Conservation (phyloP, 768 basidiomycete species). For the Podaxis carcinomalis region DNA sequence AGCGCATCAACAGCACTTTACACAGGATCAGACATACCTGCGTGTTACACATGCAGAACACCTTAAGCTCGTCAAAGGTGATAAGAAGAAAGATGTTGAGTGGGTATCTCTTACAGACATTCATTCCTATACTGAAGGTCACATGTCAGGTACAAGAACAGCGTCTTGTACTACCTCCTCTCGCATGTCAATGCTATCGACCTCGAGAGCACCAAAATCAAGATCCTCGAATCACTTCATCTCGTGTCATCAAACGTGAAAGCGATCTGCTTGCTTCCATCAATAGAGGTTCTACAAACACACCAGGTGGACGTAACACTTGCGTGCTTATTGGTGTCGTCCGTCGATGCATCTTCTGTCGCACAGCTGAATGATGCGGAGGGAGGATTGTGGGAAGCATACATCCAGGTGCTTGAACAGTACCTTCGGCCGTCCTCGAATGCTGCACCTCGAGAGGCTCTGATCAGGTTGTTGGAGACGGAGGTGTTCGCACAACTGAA, state of each 20-base stretch:
- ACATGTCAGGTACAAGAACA: conserved; percentile 57
- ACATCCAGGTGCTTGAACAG: conserved; percentile 35
- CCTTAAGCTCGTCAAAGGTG: conserved; percentile 40
- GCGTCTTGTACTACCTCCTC: conserved; percentile 69
- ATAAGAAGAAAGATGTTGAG: conserved; percentile 52
- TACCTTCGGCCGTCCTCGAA: conserved; percentile 46
- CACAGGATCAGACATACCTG: conserved; percentile 56
- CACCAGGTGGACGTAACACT: conserved; percentile 32
- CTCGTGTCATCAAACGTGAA: conserved; percentile 44
- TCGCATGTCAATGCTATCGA: conserved; percentile 71
- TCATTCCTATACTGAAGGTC: background rate
- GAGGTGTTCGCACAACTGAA: conserved; percentile 55
- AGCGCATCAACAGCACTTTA: conserved; percentile 48
- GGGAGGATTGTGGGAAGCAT: conserved; percentile 47
- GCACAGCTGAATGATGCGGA: conserved; percentile 40
- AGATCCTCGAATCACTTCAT: conserved; percentile 46
- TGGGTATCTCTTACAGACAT: conserved; percentile 28
- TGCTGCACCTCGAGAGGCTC: conserved; percentile 31
- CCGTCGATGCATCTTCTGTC: conserved; percentile 47
- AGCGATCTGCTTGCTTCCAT: conserved; percentile 54
- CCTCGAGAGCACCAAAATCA: conserved; percentile 40
- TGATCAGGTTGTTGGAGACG: conserved; percentile 42
- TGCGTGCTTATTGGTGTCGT: conserved; percentile 33
- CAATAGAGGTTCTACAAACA: conserved; percentile 37
- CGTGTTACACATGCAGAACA: conserved; percentile 57